Evolutionary conservation across 192 early-diverging fungal species (phyloP).

Genomic region (Podila epicladia): DNA sequence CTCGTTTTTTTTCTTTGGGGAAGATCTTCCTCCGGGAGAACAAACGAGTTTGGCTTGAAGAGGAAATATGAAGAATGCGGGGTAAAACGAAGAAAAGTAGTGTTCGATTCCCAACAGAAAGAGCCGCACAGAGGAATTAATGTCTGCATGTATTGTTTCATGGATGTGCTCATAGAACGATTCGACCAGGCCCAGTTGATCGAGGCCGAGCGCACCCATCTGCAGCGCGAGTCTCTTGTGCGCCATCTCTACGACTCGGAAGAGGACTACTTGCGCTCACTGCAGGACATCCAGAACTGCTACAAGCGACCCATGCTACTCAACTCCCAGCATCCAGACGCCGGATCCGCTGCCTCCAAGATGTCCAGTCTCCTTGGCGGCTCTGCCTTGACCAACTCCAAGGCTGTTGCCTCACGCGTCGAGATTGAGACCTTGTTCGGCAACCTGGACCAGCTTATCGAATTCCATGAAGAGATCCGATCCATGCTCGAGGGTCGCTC

Average conservation of each 20-base stretch:
- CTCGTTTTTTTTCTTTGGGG: no score
- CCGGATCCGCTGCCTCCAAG: not conserved
- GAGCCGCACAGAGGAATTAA: no score
- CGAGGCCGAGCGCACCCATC: conserved; percentile 36
- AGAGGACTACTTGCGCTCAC: conserved; percentile 43
- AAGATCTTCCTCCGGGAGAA: no score
- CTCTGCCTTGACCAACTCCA: not conserved
- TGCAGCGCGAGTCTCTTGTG: conserved; percentile 40
- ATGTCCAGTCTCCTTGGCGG: conserved; percentile 12
- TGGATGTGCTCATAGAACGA: conserved; percentile 3
- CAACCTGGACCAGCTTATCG: conserved; percentile 34
- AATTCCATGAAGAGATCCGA: conserved; percentile 36
- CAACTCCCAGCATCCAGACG: conserved; percentile 17
- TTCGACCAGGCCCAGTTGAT: conserved; percentile 39
- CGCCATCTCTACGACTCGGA: conserved; percentile 49
- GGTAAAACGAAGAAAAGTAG: no score
- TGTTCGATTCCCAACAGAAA: no score
- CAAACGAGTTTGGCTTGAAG: no score
- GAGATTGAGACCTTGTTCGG: conserved; percentile 45
- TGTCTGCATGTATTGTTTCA: not conserved
- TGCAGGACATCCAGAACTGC: conserved; percentile 37
- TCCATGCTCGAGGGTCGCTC: conserved; percentile 34
- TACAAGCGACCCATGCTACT: conserved; percentile 26
- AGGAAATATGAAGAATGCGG: no score
- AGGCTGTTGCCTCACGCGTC: conserved; percentile 27